phyloP scores from a whole-genome alignment of 108 stramenopile species.

The Phaeodactylum tricornutum region DNA sequence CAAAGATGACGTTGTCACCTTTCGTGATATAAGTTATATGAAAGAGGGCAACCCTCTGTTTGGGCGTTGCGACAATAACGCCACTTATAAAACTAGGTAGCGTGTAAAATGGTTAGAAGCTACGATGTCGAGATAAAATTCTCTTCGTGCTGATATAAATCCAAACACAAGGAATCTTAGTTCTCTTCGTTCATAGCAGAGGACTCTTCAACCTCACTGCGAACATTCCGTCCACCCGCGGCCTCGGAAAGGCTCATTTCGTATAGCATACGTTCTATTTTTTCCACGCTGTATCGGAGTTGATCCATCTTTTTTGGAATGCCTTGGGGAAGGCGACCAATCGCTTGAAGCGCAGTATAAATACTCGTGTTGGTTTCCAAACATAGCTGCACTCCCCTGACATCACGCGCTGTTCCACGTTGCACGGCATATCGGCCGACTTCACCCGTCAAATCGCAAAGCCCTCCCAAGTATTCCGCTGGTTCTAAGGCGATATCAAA shows the following conservation, averaged over 20 bases:
- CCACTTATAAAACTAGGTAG: no score
- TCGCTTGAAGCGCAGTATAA: slow-evolving; percentile 27
- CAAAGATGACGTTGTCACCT: no score
- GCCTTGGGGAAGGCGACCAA: slow-evolving; percentile 35
- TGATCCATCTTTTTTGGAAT: slow-evolving; percentile 60
- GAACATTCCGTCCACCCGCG: slow-evolving; percentile 34
- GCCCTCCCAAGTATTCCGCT: slow-evolving; percentile 87
- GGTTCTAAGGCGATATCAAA: slow-evolving; percentile 42
- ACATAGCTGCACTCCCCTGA: slow-evolving; percentile 45
- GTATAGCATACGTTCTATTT: slow-evolving; percentile 76
- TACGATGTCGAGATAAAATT: no score
- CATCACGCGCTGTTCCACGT: slow-evolving; percentile 77
- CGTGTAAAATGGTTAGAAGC: no score
- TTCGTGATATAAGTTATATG: no score
- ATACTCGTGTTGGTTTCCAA: slow-evolving; percentile 54
- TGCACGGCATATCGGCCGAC: slow-evolving; percentile 88
- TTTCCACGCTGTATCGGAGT: slow-evolving; percentile 45
- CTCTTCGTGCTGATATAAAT: no score
- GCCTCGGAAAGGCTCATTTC: slow-evolving; percentile 72
- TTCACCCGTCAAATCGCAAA: slow-evolving; percentile 96
- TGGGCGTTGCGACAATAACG: background rate
- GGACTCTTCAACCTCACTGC: slow-evolving; percentile 5
- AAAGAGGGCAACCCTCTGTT: no score
- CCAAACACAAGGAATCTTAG: background rate
- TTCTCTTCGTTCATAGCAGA: background rate